Base-by-base conservation (phyloP, 352 stramenopile species). In the Phytophthora niederhauseri region DNA sequence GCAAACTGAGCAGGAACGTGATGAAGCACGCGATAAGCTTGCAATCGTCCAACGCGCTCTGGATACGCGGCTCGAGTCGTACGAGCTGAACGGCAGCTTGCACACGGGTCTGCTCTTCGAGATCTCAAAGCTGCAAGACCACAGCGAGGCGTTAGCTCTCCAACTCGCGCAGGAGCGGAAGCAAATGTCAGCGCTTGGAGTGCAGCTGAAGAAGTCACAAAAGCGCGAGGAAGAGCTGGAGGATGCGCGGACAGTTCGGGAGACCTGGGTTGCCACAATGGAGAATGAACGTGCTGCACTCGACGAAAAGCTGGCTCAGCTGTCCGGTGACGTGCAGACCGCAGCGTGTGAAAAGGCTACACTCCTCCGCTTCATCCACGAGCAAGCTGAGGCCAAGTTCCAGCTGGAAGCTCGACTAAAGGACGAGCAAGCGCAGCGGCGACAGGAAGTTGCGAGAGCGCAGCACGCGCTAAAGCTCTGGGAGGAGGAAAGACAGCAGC, bases 91-190 rank as follows among this genome's bases (percentile, higher is more conserved):
- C 46, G 86, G 86, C 3, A 90, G 78, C 56, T 51, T 94, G 11
- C 87, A 93, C 58, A 88, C 87, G 1, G 86, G 88, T 11, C 72
- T 95, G 34, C 64, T 95, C 2, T 92, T 91, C 55, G 86, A 94
- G 66, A 79, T 96, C 24, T 80, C 88, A 4, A 80, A 77, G 30
- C 72, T 94, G 2, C 86, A 96, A 52, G 86, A 96, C 6, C 72
- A 93, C 34, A 79, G 78, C 24, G 73, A 78, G 1, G 77, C 77
- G 11, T 76, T 96, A 65, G 80, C 82, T 15, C 57, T 85, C n/a
- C 88, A 94, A 41, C 68, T 96, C 12, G 72, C 73, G 4, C 66
- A 81, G 34, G 87, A 96, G 50, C 76, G 77, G 17, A 85, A 80
- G 46, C 63, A 52, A 9, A 65, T 65, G 28, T 80, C 79, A 50